Base-by-base conservation (phyloP, 176 grass and related monocot genomes). In the Areca catechu region DNA sequence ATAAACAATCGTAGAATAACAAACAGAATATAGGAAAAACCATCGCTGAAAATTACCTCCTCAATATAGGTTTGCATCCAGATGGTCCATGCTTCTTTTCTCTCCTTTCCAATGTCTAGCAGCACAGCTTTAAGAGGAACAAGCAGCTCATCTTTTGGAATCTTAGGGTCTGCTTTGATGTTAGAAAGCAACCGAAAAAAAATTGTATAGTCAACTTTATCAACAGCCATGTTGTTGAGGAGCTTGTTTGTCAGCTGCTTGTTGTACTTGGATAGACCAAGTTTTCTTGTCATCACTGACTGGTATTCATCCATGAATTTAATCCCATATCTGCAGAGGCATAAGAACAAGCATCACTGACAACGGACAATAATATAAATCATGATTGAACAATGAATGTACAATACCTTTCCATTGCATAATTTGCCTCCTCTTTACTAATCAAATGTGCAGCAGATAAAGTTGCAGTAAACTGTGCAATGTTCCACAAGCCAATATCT, bases 301-400 rank as follows among this genome's bases (percentile, higher is more conserved):
- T 97, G 93, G 68, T 92, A 97, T 56, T 97, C 93, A 60, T 92
- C 93, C 86, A 97, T 97, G 78, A 97, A 97, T 58, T 92, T 97
- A 12, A 78, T 90, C 59, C 80, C 93, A 72, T 97, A 97, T 63
- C 92, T 96, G 62, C 37, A 82, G 62, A 3, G 43, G 48, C 15
- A 16, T 19, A 53, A 22, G 9, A 37, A 5, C 1, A 16, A 29
- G 19, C 15, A 57, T 23, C 22, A 54, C 3, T 19, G 19, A 53
- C 24, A 30, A 51, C 47, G 3, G 24, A 19, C 4, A n/a, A 50
- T 23, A 51, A 60, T 27, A 12, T 43, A 6, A 14, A 43, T 43
- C 7, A 43, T 43, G 34, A 43, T 14, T 43, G 34, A 1, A 43
- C 34, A 43, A 43, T 12, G 9, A 43, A 43, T 48, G 20, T 3